Conservation (phyloP, 257 asterid genomes). For the Verbascum thapsus region DNA sequence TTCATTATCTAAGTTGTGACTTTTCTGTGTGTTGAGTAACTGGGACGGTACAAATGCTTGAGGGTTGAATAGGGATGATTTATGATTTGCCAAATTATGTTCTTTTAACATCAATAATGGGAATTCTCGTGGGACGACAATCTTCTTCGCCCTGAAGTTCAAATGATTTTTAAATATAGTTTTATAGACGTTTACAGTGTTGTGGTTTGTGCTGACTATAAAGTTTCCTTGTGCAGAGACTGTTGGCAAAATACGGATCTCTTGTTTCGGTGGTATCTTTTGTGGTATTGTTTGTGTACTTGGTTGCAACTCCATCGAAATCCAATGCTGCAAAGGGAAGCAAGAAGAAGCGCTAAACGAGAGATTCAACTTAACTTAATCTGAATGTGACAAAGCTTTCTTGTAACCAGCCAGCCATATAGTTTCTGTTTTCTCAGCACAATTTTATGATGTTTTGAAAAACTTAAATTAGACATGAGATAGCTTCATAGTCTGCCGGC, state of each 20-base stretch:
- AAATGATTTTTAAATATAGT: neutral
- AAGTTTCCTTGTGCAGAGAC: constrained; percentile 55
- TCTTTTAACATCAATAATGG: neutral
- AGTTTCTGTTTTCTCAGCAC: constrained; percentile 32
- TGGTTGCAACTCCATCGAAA: constrained; percentile 72
- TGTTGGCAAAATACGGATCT: constrained; percentile 84
- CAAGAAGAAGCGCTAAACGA: constrained; percentile 72
- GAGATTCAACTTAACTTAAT: neutral
- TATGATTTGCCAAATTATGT: neutral
- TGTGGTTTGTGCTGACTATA: constrained; percentile 2
- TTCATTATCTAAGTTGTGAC: neutral
- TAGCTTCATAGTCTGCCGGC: constrained; percentile 35
- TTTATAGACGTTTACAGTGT: too few relatives aligned
- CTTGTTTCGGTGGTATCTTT: constrained; percentile 70
- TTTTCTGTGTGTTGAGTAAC: neutral
- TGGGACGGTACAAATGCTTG: neutral
- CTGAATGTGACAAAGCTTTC: constrained; percentile 11
- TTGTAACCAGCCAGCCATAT: constrained; percentile 21
- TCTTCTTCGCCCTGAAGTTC: neutral
- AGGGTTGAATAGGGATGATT: neutral
- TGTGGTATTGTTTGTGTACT: constrained; percentile 58
- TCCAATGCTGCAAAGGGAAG: constrained; percentile 60
- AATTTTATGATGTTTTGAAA: too few relatives aligned
- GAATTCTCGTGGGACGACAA: neutral
- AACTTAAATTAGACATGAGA: constrained; percentile 25